Base-by-base conservation (phyloP, 2,329 filamentous ascomycete genomes). In the Colletotrichum coccodes region DNA sequence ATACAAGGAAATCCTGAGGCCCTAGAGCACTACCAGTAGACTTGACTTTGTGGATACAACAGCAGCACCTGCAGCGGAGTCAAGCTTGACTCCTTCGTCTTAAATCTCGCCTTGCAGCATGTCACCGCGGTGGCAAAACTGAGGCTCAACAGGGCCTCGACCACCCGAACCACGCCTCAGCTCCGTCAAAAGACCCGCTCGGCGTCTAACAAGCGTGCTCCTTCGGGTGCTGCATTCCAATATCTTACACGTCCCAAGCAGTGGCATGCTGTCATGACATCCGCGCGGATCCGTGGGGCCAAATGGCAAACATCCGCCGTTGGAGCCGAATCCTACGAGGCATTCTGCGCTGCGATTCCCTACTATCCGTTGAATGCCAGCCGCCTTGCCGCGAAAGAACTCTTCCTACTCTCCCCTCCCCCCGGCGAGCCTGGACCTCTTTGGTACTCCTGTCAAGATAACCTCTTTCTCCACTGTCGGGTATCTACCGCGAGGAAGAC, bases 291-390 rank as follows among this genome's bases (percentile, higher is more conserved):
- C 63, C 56, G 23, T 60, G 46, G 56, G 56, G 54, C 34, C 46
- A 53, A 36, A 60, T 5, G 63, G 30, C 56, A 46, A 18, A 18
- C 40, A 65, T n/a, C 11, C 38, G 53, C 40, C 52, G 44, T 60
- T 38, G 59, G 50, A 58, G 46, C 32, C 46, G 40, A 64, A 68
- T 68, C 65, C 61, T 60, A 44, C 65, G 21, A 68, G 65, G 65
- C 65, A 59, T 64, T 44, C 18, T 66, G 57, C 63, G 47, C 63
- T 52, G 54, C 49, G 16, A 30, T 28, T 28, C 42, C 14, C 40
- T 40, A 56, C 49, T 34, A 23, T 16, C 6, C 26, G 32, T 54
- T 30, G 52, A 49, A 58, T 47, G 49, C 14, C 34, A 54, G 60
- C 53, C 65, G 65, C 49, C 61, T 60, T 65, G 23, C 65, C 61